Percentiles rank a stretch among this genome's conserved stretches.
Evolutionary conservation across 164 flowering plant genomes (phyloP).

Genomic region (Umbilicus rupestris): DNA sequence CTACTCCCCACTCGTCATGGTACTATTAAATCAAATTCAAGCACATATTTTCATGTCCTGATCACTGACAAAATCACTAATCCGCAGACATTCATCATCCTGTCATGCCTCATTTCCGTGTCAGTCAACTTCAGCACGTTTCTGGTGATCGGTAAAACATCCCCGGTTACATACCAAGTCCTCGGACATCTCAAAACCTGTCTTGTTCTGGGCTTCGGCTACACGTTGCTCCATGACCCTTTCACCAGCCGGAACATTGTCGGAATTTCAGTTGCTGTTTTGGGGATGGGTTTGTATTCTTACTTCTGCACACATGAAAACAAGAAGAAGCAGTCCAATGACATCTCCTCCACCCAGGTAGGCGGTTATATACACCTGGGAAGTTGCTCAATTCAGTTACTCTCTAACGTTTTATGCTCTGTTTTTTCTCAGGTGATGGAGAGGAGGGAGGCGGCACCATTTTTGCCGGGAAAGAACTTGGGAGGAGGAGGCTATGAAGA

Average conservation of each 20-base stretch:
- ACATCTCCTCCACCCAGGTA: background rate
- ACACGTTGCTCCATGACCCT: constrained; percentile 5
- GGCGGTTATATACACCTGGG: background rate
- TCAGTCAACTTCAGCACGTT: constrained; percentile 5
- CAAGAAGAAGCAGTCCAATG: background rate
- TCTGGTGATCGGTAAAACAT: constrained; percentile 1
- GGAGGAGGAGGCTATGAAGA: no score
- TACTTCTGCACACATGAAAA: constrained; percentile 7
- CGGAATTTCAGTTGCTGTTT: background rate
- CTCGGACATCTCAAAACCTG: constrained; percentile 2
- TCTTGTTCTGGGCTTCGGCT: constrained; percentile 1
- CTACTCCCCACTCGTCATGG: constrained; percentile 75
- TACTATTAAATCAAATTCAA: constrained; percentile 16
- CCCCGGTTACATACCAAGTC: constrained; percentile 3
- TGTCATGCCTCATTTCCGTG: background rate
- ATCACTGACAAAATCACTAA: background rate
- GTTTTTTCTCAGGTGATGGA: background rate
- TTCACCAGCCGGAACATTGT: constrained; percentile 7
- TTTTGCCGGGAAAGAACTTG: constrained; percentile 1
- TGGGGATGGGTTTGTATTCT: constrained; percentile 2
- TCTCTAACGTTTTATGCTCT: background rate
- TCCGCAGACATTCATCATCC: background rate
- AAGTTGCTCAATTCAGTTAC: background rate
- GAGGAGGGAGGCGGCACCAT: background rate
- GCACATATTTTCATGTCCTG: background rate